phyloP scores from a whole-genome alignment of 208 protist genomes.

The Acanthamoeba lugdunensis region DNA sequence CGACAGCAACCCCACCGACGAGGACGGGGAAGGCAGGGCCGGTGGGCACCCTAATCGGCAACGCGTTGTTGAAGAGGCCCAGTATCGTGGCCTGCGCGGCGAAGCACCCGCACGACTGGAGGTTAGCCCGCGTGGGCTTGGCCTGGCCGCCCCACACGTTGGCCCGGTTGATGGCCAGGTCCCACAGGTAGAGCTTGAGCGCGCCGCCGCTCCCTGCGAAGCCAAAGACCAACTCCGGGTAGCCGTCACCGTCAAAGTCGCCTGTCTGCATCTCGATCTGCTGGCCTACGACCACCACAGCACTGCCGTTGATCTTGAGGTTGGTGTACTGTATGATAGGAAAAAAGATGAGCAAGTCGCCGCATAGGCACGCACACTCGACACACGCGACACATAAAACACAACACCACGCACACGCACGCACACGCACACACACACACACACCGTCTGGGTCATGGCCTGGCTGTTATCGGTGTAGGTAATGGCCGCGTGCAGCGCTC shows the following conservation, averaged over 20 bases:
- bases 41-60: neutral
- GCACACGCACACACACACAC: neutral
- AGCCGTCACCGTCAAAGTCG: conserved; percentile 39
- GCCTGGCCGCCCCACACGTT: neutral
- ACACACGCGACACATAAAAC: too few species aligned
- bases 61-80: neutral
- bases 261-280: conserved; percentile 41
- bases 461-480: neutral
- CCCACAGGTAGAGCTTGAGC: neutral
- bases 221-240: conserved; percentile 31
- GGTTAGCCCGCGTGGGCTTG: neutral
- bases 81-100: neutral
- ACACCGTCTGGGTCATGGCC: neutral
- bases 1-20: neutral
- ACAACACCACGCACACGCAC: too few species aligned
- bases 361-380: too few species aligned
- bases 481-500: neutral
- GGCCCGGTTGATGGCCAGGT: neutral
- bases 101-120: neutral
- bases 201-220: neutral
- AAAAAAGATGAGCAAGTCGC: too few species aligned
- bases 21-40: neutral
- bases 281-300: neutral
- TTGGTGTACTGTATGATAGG: too few species aligned
- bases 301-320: neutral